Evolutionary conservation across 2,329 filamentous ascomycete genomes (phyloP).

Genomic region (Fusarium sororula): DNA sequence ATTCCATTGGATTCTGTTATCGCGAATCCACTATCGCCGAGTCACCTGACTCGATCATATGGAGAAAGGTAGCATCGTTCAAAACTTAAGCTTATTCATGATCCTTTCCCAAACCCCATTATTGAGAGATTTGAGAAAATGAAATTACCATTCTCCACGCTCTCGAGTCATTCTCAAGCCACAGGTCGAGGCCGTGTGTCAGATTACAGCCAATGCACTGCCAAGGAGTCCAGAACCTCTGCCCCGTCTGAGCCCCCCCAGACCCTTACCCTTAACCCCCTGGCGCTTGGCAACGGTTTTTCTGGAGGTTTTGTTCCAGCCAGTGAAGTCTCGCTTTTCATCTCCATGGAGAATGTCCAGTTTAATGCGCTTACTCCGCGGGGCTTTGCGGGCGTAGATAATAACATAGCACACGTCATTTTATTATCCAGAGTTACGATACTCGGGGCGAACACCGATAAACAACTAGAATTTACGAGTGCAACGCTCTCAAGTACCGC

Average conservation of each 20-base stretch:
- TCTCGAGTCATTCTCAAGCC: neutral
- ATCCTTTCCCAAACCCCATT: neutral
- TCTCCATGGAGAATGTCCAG: neutral
- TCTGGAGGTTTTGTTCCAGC: neutral
- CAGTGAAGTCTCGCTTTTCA: neutral
- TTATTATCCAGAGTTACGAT: neutral
- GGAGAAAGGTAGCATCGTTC: neutral
- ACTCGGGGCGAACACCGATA: neutral
- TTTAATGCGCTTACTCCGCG: neutral
- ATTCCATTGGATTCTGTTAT: neutral
- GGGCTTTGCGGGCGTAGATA: neutral
- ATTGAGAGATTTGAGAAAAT: neutral
- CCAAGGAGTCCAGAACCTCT: slow-evolving; percentile 15
- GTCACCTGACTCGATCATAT: neutral
- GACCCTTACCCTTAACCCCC: neutral
- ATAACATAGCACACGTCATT: neutral
- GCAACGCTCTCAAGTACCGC: neutral
- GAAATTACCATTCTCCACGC: neutral
- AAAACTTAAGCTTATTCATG: neutral
- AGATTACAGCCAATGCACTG: slow-evolving; percentile 4
- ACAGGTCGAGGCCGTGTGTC: neutral
- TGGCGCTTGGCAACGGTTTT: slow-evolving; percentile 17
- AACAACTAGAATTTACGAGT: neutral
- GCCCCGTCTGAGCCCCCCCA: slow-evolving; percentile 4
- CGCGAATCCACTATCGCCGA: neutral